phyloP scores from a whole-genome alignment of 73 alveolate genomes.

The Uronychia setigera region DNA sequence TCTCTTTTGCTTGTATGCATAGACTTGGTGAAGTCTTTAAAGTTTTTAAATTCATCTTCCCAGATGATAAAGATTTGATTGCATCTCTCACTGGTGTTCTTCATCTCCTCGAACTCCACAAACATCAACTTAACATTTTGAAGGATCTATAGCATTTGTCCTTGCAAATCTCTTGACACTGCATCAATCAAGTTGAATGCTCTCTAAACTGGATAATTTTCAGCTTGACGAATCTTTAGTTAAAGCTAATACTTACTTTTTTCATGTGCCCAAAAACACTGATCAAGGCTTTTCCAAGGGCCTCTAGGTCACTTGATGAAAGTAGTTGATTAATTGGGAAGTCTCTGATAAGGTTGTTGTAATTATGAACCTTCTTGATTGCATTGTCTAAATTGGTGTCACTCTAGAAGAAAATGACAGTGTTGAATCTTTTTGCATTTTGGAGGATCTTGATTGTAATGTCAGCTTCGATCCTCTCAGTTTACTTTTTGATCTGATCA shows the following conservation, averaged over 20 bases:
- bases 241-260: constrained; percentile 31
- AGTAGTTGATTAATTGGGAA: constrained; percentile 84
- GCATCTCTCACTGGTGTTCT: constrained; percentile 37
- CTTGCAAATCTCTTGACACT: constrained; percentile 84
- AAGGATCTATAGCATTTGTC: constrained; percentile 76
- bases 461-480: constrained; percentile 91
- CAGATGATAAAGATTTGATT: constrained; percentile 57
- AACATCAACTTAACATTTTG: constrained; percentile 52
- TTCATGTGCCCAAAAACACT: constrained; percentile 77
- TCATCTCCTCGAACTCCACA: constrained; percentile 67
- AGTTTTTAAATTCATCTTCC: constrained; percentile 47
- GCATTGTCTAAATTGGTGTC: constrained; percentile 83
- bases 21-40: constrained; percentile 35
- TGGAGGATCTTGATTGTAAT: constrained; percentile 85
- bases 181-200: constrained; percentile 82
- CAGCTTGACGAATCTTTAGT: background rate
- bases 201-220: constrained; percentile 78
- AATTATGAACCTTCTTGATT: constrained; percentile 77
- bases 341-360: constrained; percentile 88
- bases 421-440: constrained; percentile 78
- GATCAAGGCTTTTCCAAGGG: constrained; percentile 68
- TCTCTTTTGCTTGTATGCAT: constrained; percentile 32
- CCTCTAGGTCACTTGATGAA: constrained; percentile 80
- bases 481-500: constrained; percentile 83
- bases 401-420: constrained; percentile 78